These are phyloP conservation scores for Xeromyces bisporus DNA, from an alignment of 495 filamentous ascomycete genomes.

Conservation along the genomic window DNA sequence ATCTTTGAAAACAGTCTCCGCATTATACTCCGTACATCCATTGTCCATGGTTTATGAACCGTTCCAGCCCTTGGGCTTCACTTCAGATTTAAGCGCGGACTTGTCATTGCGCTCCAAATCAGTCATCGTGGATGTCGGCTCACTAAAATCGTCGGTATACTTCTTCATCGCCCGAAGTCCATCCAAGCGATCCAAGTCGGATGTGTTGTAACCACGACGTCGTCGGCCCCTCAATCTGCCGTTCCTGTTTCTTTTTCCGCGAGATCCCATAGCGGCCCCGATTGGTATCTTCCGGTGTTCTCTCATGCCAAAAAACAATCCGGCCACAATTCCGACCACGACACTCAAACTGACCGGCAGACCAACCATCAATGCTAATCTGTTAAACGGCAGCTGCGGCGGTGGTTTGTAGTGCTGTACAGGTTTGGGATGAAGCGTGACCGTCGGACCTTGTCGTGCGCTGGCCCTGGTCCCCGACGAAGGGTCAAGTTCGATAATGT, in stretches of 20 bases:
- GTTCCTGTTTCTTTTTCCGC: constrained; percentile 8
- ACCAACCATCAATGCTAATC: constrained; percentile 10
- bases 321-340: constrained; percentile 8
- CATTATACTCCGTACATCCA: too few species aligned
- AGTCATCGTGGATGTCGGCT: constrained; percentile 2
- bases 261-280: constrained; percentile 5
- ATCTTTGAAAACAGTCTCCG: too few species aligned
- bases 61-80: constrained; percentile 9
- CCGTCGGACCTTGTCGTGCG: constrained; percentile 12
- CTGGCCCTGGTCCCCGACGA: constrained; percentile 10
- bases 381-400: constrained; percentile 11
- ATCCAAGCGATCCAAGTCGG: constrained; percentile 1
- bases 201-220: neutral
- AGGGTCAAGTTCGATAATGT: constrained; percentile 14
- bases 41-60: too few species aligned
- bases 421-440: constrained; percentile 9
- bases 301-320: constrained; percentile 12
- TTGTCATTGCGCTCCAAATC: constrained; percentile 4
- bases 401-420: constrained; percentile 13
- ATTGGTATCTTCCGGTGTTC: constrained; percentile 8
- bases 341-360: constrained; percentile 10
- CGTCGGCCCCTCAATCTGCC: constrained; percentile 8
- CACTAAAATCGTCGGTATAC: constrained; percentile 6
- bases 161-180: constrained; percentile 1
- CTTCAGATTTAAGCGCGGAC: constrained; percentile 4